A percentile compares a stretch with the other conserved stretches of the same genome.
Conservation (phyloP, 164 flowering plant genomes). For the Vitis rotundifolia region DNA sequence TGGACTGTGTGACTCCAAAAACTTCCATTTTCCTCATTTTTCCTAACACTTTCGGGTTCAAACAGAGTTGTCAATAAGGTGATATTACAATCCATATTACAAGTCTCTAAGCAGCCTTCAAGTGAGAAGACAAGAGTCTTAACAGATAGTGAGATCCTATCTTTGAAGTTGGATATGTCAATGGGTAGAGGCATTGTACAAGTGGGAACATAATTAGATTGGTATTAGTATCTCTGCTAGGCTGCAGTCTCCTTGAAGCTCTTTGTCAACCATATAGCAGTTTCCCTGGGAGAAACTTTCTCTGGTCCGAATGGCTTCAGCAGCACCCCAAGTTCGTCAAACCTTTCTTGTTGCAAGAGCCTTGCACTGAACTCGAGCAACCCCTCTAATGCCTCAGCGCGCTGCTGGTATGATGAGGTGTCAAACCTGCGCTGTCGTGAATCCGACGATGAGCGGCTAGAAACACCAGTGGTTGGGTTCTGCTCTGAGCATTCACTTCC, state of each 20-base stretch:
- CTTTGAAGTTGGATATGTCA: too few species aligned
- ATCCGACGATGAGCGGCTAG: constrained; percentile 61
- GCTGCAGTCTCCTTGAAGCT: constrained; percentile 82
- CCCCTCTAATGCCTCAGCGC: constrained; percentile 98
- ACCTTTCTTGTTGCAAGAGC: constrained; percentile 76
- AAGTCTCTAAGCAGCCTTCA: too few species aligned
- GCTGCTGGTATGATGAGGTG: constrained; percentile 83
- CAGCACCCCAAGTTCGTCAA: constrained; percentile 84
- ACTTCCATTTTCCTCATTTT: too few species aligned
- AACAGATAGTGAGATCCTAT: too few species aligned
- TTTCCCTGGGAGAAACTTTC: constrained; percentile 95
- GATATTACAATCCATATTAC: too few species aligned
- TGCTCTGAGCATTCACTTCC: constrained; percentile 64
- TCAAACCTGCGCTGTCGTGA: constrained; percentile 60
- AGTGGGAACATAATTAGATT: too few species aligned
- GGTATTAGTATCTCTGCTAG: constrained; percentile 8
- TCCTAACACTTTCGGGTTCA: too few species aligned
- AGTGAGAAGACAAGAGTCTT: too few species aligned
- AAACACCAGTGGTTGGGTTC: constrained; percentile 52
- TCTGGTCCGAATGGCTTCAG: constrained; percentile 95
- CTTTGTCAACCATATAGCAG: constrained; percentile 96
- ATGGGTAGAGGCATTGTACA: too few species aligned
- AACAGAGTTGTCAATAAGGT: too few species aligned
- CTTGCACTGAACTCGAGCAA: constrained; percentile 92
- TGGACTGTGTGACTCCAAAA: too few species aligned